Percentiles rank a stretch among this genome's conserved stretches.
phyloP scores from a whole-genome alignment of 345 rosid species.

The Isatis tinctoria region DNA sequence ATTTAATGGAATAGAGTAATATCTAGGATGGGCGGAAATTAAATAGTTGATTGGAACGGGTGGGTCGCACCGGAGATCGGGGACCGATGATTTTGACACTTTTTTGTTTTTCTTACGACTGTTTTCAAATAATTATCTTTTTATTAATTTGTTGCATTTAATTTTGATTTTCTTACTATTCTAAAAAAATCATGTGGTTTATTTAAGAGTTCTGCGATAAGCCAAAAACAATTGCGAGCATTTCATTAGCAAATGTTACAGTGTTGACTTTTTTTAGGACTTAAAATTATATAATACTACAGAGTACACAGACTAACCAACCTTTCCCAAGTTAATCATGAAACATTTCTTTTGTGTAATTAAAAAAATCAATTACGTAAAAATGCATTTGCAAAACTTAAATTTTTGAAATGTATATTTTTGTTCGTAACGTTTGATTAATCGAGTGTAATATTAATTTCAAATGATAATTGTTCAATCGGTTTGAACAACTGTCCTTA shows the following conservation, averaged over 20 bases:
- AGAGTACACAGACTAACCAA: not conserved
- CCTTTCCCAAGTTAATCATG: not conserved
- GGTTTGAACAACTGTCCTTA: not conserved
- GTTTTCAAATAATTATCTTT: not conserved
- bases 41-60: constrained; percentile 14
- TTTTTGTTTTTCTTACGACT: not conserved
- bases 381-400: not conserved
- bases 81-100: constrained; percentile 22
- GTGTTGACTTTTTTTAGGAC: not conserved
- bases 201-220: not conserved
- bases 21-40: constrained; percentile 26
- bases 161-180: not conserved
- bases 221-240: not conserved
- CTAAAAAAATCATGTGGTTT: not conserved
- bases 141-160: not conserved
- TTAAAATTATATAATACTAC: not conserved
- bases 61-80: constrained; percentile 29
- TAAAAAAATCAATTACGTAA: not conserved
- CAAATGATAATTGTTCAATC: not conserved
- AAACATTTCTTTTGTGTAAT: not conserved
- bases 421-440: too few relatives aligned
- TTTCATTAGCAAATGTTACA: not conserved
- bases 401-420: too few relatives aligned
- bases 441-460: too few relatives aligned
- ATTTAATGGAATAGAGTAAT: not conserved